Evolutionary conservation across 2,329 filamentous ascomycete species (phyloP), one percentile per base, ranked within the genome.

Genomic region (Microdochium trichocladiopsis): DNA sequence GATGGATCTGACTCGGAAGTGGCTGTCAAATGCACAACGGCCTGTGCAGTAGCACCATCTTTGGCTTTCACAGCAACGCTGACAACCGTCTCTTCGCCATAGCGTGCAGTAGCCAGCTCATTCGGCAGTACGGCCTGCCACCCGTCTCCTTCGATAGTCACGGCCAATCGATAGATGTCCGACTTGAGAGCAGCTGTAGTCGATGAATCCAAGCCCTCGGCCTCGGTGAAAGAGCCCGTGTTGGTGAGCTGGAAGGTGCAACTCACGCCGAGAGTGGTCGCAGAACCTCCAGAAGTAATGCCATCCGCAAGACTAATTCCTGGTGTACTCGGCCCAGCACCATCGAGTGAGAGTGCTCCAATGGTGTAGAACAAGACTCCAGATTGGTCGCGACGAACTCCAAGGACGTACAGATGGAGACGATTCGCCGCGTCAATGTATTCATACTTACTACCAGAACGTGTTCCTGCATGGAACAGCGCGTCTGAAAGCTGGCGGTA

Each of bases 401-500:
- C 64, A n/a, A 80, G 52, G 16, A 80, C 64, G 58, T 80, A 80
- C 22, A 80, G 70, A 55, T 79, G 76, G 48, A 80, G 56, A 2
- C 67, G 58, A 51, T 80, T 80, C 2, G 69, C 61, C 56, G 66
- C 62, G 55, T 80, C 77, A 6, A 72, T 60, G 56, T 72, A 68
- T 62, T 80, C 77, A 51, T 64, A 79, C 58, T 76, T 57, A 25
- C 74, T 78, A 4, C 76, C 76, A 0, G 75, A 78, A 18, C 73
- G 64, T 0, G 76, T 78, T 11, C 77, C 77, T 0, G 75, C 76
- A 56, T 80, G 76, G 67, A 80, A 80, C 16, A 80, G 64, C 2
- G 77, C 77, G 54, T 80, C 77, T 2, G 72, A 70, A 0, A 80
- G 62, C 56, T 80, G 77, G 6, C 77, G 68, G 57, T 79, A 80